Conservation (phyloP, 495 filamentous ascomycete genomes). For the Arthonia radiata region DNA sequence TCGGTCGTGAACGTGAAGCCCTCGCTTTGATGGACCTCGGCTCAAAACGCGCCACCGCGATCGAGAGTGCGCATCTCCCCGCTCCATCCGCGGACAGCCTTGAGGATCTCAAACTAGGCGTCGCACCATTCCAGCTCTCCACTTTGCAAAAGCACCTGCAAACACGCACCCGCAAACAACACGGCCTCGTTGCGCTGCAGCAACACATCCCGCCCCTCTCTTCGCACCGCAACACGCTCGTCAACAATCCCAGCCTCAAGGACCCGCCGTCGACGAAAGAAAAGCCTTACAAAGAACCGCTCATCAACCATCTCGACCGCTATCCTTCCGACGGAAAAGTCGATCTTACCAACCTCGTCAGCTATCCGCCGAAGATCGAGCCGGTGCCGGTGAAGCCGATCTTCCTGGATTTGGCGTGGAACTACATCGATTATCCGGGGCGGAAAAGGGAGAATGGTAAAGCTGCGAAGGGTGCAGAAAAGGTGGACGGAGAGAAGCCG, state of each 20-base stretch:
- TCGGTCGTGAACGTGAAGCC: slow-evolving; percentile 48
- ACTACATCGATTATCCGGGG: slow-evolving; percentile 87
- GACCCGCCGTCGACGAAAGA: slow-evolving; percentile 6
- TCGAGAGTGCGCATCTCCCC: slow-evolving; percentile 16
- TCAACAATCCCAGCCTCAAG: too few relatives aligned
- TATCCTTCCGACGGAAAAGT: slow-evolving; percentile 36
- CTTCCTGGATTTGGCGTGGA: slow-evolving; percentile 93
- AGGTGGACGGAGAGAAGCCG: slow-evolving; percentile 27
- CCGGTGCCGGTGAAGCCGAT: slow-evolving; percentile 82
- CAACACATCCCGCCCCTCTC: slow-evolving; percentile 19
- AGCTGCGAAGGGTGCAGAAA: slow-evolving; percentile 1
- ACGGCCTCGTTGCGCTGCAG: slow-evolving; percentile 59
- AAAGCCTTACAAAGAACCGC: slow-evolving; percentile 16
- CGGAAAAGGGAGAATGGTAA: slow-evolving; percentile 10
- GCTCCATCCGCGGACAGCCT: slow-evolving; percentile 10
- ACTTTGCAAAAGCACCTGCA: slow-evolving; percentile 22
- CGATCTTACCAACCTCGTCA: slow-evolving; percentile 56
- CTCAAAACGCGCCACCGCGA: slow-evolving; percentile 22
- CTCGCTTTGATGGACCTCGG: slow-evolving; percentile 62
- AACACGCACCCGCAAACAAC: slow-evolving; percentile 40
- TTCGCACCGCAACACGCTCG: slow-evolving; percentile 9
- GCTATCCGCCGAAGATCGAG: slow-evolving; percentile 60
- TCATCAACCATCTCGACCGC: slow-evolving; percentile 48
- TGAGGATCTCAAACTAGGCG: slow-evolving; percentile 20
- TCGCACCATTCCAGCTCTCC: slow-evolving; percentile 31